These are phyloP conservation scores for Solanum hybrid DNA, from an alignment of 305 asterid genomes.

Conservation along the genomic window DNA sequence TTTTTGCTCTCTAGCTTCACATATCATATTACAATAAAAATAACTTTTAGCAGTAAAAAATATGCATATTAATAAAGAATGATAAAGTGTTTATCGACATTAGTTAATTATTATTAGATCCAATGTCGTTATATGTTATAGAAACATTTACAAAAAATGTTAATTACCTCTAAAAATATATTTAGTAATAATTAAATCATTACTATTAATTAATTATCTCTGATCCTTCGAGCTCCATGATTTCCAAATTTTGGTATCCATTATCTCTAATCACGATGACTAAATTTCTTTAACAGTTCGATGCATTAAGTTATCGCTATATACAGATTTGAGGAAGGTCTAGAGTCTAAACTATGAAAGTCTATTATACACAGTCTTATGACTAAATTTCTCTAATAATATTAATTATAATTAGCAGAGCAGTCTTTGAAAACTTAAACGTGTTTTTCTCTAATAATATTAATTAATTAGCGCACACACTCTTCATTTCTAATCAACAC, in stretches of 20 bases:
- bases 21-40: background rate
- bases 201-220: background rate
- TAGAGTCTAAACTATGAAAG: background rate
- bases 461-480: background rate
- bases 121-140: background rate
- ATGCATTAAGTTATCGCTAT: background rate
- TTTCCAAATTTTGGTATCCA: background rate
- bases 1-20: background rate
- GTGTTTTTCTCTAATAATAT: background rate
- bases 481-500: background rate
- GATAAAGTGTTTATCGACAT: accelerated
- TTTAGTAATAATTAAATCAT: background rate
- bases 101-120: background rate
- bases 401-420: background rate
- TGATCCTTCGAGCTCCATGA: background rate
- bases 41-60: no score
- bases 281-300: background rate
- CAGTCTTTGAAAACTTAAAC: background rate
- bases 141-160: no score
- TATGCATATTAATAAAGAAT: background rate
- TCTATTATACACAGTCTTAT: background rate
- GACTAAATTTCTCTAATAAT: background rate
- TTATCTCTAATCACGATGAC: background rate
- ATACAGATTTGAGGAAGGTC: background rate
- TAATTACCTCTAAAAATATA: background rate